A percentile compares a stretch with the other conserved stretches of the same genome.
Conservation (phyloP, 1,284 basidiomycete genomes). For the Leccinum pachyderme region DNA sequence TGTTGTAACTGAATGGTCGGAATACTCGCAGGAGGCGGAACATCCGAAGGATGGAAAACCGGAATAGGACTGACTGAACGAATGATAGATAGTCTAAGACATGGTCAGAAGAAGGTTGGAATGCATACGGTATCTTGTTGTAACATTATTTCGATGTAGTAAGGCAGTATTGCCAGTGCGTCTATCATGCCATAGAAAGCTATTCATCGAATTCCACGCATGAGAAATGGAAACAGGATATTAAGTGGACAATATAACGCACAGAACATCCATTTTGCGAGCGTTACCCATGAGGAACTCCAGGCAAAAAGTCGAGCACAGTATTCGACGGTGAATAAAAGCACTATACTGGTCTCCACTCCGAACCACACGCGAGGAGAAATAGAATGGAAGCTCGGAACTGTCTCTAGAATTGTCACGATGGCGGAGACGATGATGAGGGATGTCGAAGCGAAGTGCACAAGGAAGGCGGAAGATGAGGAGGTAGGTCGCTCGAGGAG, state of each 20-base stretch:
- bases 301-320: constrained; percentile 61
- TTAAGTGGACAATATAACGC: constrained; percentile 31
- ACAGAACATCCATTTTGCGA: constrained; percentile 70
- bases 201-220: constrained; percentile 26
- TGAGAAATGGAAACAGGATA: constrained; percentile 7
- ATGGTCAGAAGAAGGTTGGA: background rate
- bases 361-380: constrained; percentile 79
- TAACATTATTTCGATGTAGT: constrained; percentile 82
- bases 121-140: constrained; percentile 76
- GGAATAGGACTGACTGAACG: constrained; percentile 72
- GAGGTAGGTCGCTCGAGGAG: constrained; percentile 71
- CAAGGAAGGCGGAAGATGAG: constrained; percentile 60
- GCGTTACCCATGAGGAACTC: constrained; percentile 58
- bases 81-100: background rate
- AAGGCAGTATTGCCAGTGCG: constrained; percentile 79
- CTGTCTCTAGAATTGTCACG: constrained; percentile 82
- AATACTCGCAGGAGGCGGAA: constrained; percentile 85
- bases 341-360: constrained; percentile 72
- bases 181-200: constrained; percentile 88
- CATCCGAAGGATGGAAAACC: constrained; percentile 83
- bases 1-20: constrained; percentile 81
- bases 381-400: constrained; percentile 76
- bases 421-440: constrained; percentile 72
- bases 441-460: constrained; percentile 61
- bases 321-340: constrained; percentile 83